Percentiles rank a stretch among this genome's conserved stretches.
Conservation (phyloP, 2,329 filamentous ascomycete species). For the Talaromyces islandicus region DNA sequence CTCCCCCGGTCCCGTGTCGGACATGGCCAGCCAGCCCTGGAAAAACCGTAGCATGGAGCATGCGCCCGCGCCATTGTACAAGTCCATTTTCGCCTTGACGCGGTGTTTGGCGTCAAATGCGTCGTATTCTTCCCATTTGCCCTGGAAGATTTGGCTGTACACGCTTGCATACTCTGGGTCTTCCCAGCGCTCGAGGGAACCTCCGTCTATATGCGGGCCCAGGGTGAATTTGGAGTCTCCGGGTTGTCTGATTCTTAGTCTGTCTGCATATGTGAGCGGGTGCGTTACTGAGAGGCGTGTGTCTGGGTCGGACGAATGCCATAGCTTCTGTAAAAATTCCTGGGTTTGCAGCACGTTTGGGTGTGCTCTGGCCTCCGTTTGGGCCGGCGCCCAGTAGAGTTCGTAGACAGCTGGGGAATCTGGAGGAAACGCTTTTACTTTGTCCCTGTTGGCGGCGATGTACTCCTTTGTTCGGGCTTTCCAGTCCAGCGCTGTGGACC, state of each 20-base stretch:
- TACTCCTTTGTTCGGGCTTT: slow-evolving; percentile 63
- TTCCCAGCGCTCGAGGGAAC: slow-evolving; percentile 72
- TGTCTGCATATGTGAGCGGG: slow-evolving; percentile 64
- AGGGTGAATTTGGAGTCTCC: slow-evolving; percentile 66
- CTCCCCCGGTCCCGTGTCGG: slow-evolving; percentile 63
- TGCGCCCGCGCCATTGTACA: slow-evolving; percentile 74
- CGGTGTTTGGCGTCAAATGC: slow-evolving; percentile 72
- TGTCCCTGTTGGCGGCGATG: slow-evolving; percentile 52
- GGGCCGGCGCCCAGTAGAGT: slow-evolving; percentile 44
- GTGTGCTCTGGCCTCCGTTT: slow-evolving; percentile 62
- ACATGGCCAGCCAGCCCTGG: slow-evolving; percentile 82
- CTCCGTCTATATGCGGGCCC: slow-evolving; percentile 68
- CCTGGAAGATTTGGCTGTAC: slow-evolving; percentile 67
- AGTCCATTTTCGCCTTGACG: slow-evolving; percentile 61
- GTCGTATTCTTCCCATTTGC: slow-evolving; percentile 75
- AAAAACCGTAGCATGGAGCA: slow-evolving; percentile 84
- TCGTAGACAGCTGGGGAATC: slow-evolving; percentile 61
- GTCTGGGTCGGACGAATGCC: slow-evolving; percentile 51
- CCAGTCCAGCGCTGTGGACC: slow-evolving; percentile 56
- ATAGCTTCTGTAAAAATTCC: slow-evolving; percentile 57
- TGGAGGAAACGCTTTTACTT: slow-evolving; percentile 56
- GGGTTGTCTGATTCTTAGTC: slow-evolving; percentile 64
- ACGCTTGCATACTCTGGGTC: slow-evolving; percentile 62
- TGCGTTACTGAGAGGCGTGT: slow-evolving; percentile 48
- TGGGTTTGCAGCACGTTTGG: slow-evolving; percentile 59